phyloP scores from a whole-genome alignment of 306 rosid genomes.

The Dalbergia oliveri region DNA sequence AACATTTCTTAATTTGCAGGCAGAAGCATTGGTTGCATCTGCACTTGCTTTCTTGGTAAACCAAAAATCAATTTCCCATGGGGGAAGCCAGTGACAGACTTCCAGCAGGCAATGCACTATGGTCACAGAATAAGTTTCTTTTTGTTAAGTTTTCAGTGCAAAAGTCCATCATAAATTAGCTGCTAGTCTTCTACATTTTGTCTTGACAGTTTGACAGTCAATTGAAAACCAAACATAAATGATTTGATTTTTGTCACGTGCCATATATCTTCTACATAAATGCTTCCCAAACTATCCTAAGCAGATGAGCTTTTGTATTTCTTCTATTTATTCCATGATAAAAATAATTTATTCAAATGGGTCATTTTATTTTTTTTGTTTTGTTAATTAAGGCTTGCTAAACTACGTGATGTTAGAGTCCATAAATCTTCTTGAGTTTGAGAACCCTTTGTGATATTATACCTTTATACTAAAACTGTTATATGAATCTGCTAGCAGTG shows the following conservation, averaged over 20 bases:
- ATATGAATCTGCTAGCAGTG: constrained; percentile 68
- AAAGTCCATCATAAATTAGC: constrained; percentile 4
- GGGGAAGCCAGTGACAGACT: constrained; percentile 48
- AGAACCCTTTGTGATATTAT: constrained; percentile 28
- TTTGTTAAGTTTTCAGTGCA: constrained; percentile 1
- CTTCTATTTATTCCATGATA: constrained; percentile 6
- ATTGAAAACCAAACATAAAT: neutral
- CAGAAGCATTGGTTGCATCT: constrained; percentile 74
- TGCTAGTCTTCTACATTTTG: neutral
- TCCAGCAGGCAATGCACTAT: constrained; percentile 71
- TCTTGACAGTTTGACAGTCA: constrained; percentile 2
- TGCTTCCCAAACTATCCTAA: constrained; percentile 2
- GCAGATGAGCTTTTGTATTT: constrained; percentile 23
- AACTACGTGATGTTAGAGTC: constrained; percentile 28
- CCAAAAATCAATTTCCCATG: constrained; percentile 48
- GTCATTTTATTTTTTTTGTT: neutral
- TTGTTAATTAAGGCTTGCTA: constrained; percentile 16
- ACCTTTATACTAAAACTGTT: constrained; percentile 31
- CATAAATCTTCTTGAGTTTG: constrained; percentile 15
- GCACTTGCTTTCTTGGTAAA: constrained; percentile 71
- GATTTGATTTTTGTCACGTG: constrained; percentile 16
- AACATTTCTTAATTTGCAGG: constrained; percentile 56
- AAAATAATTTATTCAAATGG: neutral
- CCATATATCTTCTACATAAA: constrained; percentile 1
- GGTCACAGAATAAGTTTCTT: constrained; percentile 22